phyloP scores from a whole-genome alignment of 2,329 filamentous ascomycete species.

The Verticillium nubilum region DNA sequence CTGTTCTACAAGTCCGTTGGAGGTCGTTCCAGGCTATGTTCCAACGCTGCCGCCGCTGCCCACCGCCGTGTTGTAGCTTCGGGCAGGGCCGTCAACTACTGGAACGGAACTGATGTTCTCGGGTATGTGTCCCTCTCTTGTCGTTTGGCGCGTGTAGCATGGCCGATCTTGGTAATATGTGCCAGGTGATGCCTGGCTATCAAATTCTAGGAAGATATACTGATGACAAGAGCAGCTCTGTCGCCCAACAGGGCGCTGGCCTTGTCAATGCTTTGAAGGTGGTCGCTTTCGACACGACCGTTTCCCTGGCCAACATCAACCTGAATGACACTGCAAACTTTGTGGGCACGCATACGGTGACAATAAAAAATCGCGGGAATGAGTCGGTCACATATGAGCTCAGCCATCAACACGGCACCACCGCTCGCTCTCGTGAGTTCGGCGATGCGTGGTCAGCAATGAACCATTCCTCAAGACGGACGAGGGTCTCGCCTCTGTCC shows the following conservation, averaged over 20 bases:
- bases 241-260: slow-evolving; percentile 8
- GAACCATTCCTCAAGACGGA: neutral
- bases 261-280: slow-evolving; percentile 11
- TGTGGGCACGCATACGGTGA: slow-evolving; percentile 1
- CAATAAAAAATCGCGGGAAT: neutral
- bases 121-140: neutral
- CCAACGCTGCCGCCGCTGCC: neutral
- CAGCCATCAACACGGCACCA: slow-evolving; percentile 3
- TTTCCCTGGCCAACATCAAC: slow-evolving; percentile 4
- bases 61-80: neutral
- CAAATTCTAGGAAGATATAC: neutral
- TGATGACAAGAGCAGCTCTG: neutral
- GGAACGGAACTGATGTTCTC: neutral
- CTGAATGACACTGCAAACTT: slow-evolving; percentile 12
- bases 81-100: neutral
- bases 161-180: too few relatives aligned
- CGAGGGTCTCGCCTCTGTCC: slow-evolving; percentile 1
- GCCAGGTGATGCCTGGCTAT: too few relatives aligned
- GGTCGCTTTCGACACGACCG: slow-evolving; percentile 2
- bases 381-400: slow-evolving; percentile 7
- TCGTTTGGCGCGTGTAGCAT: too few relatives aligned
- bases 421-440: slow-evolving; percentile 2
- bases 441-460: slow-evolving; percentile 1
- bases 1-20: slow-evolving; percentile 2
- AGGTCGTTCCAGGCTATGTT: neutral